Conservation (phyloP, 305 asterid genomes). For the Fraxinus platypoda region DNA sequence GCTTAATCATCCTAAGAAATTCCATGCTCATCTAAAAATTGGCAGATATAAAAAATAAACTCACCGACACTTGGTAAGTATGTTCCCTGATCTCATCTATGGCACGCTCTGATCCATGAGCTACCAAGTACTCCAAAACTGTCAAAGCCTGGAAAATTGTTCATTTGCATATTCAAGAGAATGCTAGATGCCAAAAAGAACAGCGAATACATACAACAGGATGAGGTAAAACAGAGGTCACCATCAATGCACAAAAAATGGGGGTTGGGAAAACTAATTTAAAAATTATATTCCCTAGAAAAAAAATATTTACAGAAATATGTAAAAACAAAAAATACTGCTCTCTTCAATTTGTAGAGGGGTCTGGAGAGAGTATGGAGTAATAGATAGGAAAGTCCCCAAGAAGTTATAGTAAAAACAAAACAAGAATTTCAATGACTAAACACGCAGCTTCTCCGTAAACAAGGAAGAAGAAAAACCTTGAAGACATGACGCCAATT, state of each 20-base stretch:
- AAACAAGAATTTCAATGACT: constrained; percentile 2
- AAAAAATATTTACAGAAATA: not conserved
- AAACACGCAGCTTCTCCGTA: not conserved
- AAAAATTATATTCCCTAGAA: constrained; percentile 2
- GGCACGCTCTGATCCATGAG: constrained; percentile 93
- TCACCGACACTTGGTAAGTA: constrained; percentile 87
- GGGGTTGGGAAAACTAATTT: not conserved
- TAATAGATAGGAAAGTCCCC: not conserved
- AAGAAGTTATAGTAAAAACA: not conserved
- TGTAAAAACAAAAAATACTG: not conserved
- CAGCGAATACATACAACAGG: not conserved
- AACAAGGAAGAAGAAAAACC: constrained; percentile 40
- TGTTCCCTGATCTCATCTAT: constrained; percentile 95
- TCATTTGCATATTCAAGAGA: constrained; percentile 17
- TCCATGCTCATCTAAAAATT: not conserved
- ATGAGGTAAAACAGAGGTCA: constrained; percentile 15
- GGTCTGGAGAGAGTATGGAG: not conserved
- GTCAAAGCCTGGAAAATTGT: constrained; percentile 62
- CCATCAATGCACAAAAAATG: not conserved
- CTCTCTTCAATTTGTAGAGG: not conserved
- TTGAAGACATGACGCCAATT: constrained; percentile 95
- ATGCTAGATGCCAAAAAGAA: constrained; percentile 6
- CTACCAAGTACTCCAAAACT: constrained; percentile 92
- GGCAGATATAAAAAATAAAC: constrained; percentile 28
- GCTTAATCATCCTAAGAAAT: not conserved